phyloP scores from a whole-genome alignment of 1,284 basidiomycete species.

The Fomitopsis palustris region DNA sequence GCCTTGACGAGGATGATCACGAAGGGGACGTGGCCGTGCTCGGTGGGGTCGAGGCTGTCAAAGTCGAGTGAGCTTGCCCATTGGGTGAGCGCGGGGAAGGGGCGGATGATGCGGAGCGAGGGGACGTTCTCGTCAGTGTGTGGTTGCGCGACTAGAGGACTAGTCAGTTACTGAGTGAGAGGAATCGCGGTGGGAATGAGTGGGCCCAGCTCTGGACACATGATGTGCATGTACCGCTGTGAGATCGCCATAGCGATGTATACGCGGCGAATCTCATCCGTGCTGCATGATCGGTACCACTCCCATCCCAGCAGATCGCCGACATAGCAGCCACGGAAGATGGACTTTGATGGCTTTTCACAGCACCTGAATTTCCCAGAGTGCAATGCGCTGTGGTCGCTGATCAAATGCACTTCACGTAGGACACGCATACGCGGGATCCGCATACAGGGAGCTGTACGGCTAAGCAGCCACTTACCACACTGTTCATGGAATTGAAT shows the following conservation, averaged over 20 bases:
- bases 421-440: not conserved
- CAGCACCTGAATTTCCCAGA: not conserved
- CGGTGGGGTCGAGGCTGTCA: slow-evolving; percentile 74
- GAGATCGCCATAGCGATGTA: not conserved
- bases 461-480: slow-evolving; percentile 45
- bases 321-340: too few species aligned
- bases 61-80: slow-evolving; percentile 75
- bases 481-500: slow-evolving; percentile 86
- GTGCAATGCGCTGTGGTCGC: not conserved
- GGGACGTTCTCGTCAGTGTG: slow-evolving; percentile 46
- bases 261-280: too few species aligned
- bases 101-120: slow-evolving; percentile 85
- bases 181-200: not conserved
- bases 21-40: slow-evolving; percentile 86
- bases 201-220: not conserved
- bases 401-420: not conserved
- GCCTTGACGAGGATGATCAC: slow-evolving; percentile 83
- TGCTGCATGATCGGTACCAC: too few species aligned
- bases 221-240: not conserved
- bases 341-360: too few species aligned
- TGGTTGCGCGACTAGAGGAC: slow-evolving; percentile 21
- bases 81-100: slow-evolving; percentile 79
- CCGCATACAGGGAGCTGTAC: not conserved
- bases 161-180: not conserved
- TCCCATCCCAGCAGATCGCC: too few species aligned